Evolutionary conservation across 768 basidiomycete species (phyloP).

Genomic region (Floccularia luteovirens): DNA sequence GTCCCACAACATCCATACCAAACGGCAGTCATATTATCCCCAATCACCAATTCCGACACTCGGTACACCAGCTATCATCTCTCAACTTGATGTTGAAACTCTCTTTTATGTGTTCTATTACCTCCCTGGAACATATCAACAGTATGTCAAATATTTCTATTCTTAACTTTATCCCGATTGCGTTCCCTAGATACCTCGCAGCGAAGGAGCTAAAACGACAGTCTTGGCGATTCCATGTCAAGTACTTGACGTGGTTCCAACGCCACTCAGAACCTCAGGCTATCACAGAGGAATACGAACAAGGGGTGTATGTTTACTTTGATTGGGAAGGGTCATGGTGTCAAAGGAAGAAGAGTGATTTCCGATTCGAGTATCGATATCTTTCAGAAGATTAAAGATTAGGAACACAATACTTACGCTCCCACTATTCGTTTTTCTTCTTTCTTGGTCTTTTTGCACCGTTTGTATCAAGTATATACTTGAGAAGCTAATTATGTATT

Average conservation of each 20-base stretch:
- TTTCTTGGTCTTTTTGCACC: too few relatives aligned
- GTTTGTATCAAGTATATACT: too few relatives aligned
- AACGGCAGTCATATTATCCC: constrained; percentile 92
- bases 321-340: constrained; percentile 99
- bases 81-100: constrained; percentile 93
- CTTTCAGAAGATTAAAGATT: constrained; percentile 89
- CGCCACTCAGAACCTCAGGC: constrained; percentile 96
- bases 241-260: constrained; percentile 99
- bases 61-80: constrained; percentile 77
- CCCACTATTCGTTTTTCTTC: too few relatives aligned
- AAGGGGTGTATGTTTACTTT: constrained; percentile 98
- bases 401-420: too few relatives aligned
- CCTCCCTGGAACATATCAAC: constrained; percentile 94
- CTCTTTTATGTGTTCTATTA: constrained; percentile 99
- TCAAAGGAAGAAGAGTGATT: constrained; percentile 96
- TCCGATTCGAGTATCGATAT: constrained; percentile 95
- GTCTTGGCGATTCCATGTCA: constrained; percentile 99
- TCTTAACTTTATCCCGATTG: constrained; percentile 1
- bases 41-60: constrained; percentile 78
- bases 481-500: too few relatives aligned
- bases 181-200: constrained; percentile 67
- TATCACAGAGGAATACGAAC: constrained; percentile 99
- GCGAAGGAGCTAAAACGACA: constrained; percentile 96
- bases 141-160: constrained; percentile 44
- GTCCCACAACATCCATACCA: constrained; percentile 87